Base-by-base conservation (phyloP, 805 yeast species). In the Candida nanaspora region DNA sequence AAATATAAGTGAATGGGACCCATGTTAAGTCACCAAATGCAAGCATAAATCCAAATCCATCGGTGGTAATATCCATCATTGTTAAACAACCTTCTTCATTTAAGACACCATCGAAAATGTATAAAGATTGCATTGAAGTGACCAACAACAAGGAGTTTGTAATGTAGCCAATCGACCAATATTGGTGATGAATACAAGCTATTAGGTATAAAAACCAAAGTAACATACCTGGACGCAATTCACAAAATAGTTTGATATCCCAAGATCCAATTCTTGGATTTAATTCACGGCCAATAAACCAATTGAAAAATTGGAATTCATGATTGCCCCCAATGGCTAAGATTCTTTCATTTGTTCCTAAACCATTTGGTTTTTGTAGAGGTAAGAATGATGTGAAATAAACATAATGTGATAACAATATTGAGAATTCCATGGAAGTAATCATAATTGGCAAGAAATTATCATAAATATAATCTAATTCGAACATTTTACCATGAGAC, bases 31-130 rank as follows among this genome's bases (percentile, higher is more conserved):
- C 98, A 23, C 98, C 98, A 66, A 91, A 89, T 3, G 88, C 79
- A 40, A 93, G 69, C 98, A 93, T 93, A 64, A 82, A 89, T 1
- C 98, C 98, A 59, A 93, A 87, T 0, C 98, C 98, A 64, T 93
- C 98, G 10, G 96, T 86, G 6, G 94, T 84, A 38, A 89, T 79
- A 61, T 93, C 98, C 74, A 93, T 91, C 97, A 93, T 93, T 6
- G 93, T 79, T 44, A 93, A 67, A 11, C 81, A 75, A 6, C 97
- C 97, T 54, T 79, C 86, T 60, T 93, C 98, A 59, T 88, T 87
- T 49, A 86, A 66, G 0, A 91, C 94, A 37, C 97, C 96, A 57
- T 93, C 98, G 54, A 89, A 68, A 15, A 89, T 81, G 57, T 93
- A 93, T 53, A 82, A 80, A 1, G 81, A 75, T 61, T 93, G 96